These are phyloP conservation scores for Penicillium psychrofluorescens DNA, from an alignment of 495 filamentous ascomycete species.

Conservation along the genomic window DNA sequence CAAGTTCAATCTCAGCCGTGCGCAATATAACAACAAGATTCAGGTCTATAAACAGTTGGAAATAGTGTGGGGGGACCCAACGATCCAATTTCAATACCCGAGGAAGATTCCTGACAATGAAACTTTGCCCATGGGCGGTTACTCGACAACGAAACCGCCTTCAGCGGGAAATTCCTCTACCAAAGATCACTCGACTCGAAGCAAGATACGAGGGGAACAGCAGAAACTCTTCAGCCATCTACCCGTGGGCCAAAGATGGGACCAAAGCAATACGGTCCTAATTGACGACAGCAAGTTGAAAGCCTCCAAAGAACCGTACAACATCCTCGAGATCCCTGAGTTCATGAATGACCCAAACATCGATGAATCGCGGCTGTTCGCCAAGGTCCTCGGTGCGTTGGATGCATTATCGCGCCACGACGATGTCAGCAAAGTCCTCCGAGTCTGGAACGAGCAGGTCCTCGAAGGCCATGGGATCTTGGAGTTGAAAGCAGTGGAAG, in stretches of 20 bases:
- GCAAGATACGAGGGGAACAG: not conserved
- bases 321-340: conserved; percentile 73
- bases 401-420: conserved; percentile 25
- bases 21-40: conserved; percentile 61
- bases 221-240: not conserved
- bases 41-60: conserved; percentile 84
- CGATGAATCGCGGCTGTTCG: conserved; percentile 26
- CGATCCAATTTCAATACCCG: conserved; percentile 44
- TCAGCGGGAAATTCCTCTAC: not conserved
- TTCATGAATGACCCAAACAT: conserved; percentile 38
- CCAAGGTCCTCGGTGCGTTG: conserved; percentile 23
- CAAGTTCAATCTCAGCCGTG: conserved; percentile 54
- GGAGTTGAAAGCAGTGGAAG: conserved; percentile 11
- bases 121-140: not conserved
- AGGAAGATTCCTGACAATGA: conserved; percentile 1
- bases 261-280: conserved; percentile 80
- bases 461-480: conserved; percentile 10
- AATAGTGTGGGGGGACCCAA: conserved; percentile 57
- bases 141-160: not conserved
- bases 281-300: conserved; percentile 81
- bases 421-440: conserved; percentile 34
- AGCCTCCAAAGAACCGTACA: conserved; percentile 74
- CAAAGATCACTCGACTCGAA: not conserved
- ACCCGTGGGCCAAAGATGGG: conserved; percentile 42
- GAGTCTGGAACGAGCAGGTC: conserved; percentile 16